These are phyloP conservation scores for Avena sativa DNA, from an alignment of 176 grass and related monocot species.

Conservation along the genomic window DNA sequence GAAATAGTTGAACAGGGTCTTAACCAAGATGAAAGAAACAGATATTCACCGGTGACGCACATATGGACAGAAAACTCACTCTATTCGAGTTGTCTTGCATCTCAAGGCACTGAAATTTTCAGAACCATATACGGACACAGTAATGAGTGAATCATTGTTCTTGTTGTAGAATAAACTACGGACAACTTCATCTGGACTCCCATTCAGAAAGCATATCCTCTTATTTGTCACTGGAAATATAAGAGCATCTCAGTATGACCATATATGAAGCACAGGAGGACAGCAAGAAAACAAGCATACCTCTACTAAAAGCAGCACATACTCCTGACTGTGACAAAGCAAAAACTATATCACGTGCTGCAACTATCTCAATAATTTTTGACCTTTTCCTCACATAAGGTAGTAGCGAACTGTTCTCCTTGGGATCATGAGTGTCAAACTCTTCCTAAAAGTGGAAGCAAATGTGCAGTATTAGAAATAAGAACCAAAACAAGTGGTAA, in stretches of 20 bases:
- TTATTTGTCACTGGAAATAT: constrained; percentile 71
- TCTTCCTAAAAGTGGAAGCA: constrained; percentile 69
- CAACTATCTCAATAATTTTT: constrained; percentile 96
- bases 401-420: constrained; percentile 64
- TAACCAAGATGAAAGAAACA: neutral
- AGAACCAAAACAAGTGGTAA: neutral
- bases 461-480: constrained; percentile 12
- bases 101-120: constrained; percentile 86
- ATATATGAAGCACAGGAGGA: constrained; percentile 31
- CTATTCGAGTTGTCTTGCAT: constrained; percentile 87
- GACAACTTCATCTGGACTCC: constrained; percentile 89
- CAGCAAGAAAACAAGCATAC: constrained; percentile 46
- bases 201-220: constrained; percentile 93
- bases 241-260: constrained; percentile 23
- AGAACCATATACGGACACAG: constrained; percentile 87
- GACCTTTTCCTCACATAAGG: constrained; percentile 91
- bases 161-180: constrained; percentile 98
- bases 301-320: constrained; percentile 94
- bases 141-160: constrained; percentile 91
- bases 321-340: constrained; percentile 85
- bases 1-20: constrained; percentile 12
- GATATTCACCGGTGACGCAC: neutral
- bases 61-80: constrained; percentile 49
- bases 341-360: constrained; percentile 82
- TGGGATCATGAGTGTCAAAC: constrained; percentile 91